phyloP scores from a whole-genome alignment of 345 rosid genomes.

The Eucalyptus paniculata region DNA sequence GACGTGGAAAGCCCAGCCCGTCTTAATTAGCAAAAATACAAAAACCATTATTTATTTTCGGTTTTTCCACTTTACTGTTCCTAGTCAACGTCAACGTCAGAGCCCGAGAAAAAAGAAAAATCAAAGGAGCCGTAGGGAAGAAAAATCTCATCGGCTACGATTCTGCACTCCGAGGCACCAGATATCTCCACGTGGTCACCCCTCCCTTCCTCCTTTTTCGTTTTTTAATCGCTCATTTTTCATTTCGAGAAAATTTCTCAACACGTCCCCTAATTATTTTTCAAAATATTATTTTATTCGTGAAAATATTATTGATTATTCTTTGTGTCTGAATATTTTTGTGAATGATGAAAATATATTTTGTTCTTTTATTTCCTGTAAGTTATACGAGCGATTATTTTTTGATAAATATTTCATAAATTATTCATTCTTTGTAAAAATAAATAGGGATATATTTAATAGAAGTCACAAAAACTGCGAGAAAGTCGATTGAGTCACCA shows the following conservation, averaged over 20 bases:
- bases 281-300: no score
- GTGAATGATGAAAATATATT: no score
- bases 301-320: no score
- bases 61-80: not conserved
- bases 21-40: not conserved
- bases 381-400: accelerated
- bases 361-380: accelerated
- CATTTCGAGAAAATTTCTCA: not conserved
- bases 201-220: accelerated
- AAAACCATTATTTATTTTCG: not conserved
- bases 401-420: not conserved
- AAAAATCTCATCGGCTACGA: not conserved
- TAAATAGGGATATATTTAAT: no score
- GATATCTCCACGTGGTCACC: not conserved
- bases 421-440: not conserved
- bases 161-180: not conserved
- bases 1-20: not conserved
- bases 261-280: no score
- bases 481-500: no score
- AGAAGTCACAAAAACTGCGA: no score
- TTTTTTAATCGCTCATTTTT: not conserved
- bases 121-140: not conserved
- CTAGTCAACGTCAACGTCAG: not conserved
- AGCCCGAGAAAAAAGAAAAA: not conserved
- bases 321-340: no score